Base-by-base conservation (phyloP, 345 rosid genomes). In the Pistacia atlantica region DNA sequence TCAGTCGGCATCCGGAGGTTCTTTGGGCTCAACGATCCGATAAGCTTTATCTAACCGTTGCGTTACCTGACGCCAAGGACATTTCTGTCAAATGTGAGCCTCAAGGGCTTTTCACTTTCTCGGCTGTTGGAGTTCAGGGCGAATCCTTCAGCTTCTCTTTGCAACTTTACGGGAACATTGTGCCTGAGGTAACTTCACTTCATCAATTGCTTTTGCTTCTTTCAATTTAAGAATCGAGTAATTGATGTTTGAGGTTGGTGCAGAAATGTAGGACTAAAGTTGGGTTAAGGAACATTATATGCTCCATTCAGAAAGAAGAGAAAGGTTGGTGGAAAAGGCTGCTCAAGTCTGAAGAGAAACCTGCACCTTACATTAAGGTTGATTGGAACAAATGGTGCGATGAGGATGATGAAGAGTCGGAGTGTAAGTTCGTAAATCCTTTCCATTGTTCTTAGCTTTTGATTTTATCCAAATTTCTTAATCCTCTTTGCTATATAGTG, bases 301-400 rank as follows among this genome's bases (percentile, higher is more conserved):
- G 97, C 83, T 88, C 92, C 0, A 58, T 93, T 80, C 90, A 85
- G 85, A 96, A 96, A 80, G 92, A 91, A 79, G 93, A 96, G 83
- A 93, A 82, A 79, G 87, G 89, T 48, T 96, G 99, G 99, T 96
- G 99, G 99, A 86, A 90, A 85, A 87, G 98, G 74, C 80, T 96
- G 8, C 80, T 96, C 60, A 89, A 91, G 80, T 82, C 95, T 1
- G 97, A 91, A 78, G 95, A 83, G 82, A 96, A 93, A 77, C 97
- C 99, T 38, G 99, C 99, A 8, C 99, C 99, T 75, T 96, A 96
- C 86, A 89, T 96, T 59, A 96, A 93, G 89, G 98, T 96, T 64
- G 98, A 96, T 82, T 96, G 98, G 98, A 96, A 93, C 78, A 96
- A 86, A 82, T 96, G 99, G 99, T 91, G 97, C n/a, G 99, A 96